Evolutionary conservation across 345 rosid species (phyloP), one percentile per base, ranked within the genome.

Genomic region (Eucalyptus sp.): DNA sequence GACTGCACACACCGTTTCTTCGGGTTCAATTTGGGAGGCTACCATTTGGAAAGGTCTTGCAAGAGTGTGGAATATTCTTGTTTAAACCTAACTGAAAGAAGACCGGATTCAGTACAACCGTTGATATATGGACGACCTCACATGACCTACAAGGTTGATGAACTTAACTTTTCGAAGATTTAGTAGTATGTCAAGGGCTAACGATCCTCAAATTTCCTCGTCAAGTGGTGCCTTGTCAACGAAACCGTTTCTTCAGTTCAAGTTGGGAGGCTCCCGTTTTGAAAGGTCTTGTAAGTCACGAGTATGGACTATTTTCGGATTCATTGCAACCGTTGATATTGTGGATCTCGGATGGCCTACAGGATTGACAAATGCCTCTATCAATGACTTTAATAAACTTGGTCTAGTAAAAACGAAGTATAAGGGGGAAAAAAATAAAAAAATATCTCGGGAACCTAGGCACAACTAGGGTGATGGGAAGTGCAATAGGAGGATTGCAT

Each of bases 121-220:
- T 14, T 64, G 20, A 64, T 64, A 64, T n/a, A 0, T 64, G 10
- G 0, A 64, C n/a, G 0, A 64, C n/a, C 18, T 64, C 37, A 7
- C 37, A n/a, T 64, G 17, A 2, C 71, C 37, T n/a, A n/a, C 2
- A 64, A 2, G 10, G 18, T 52, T 18, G 58, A 18, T 9, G 58
- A 52, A 52, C 58, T 52, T 18, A 52, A 52, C 58, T 52, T 52
- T 52, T 4, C 5, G 5, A 52, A 52, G 58, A 52, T 52, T 52
- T 52, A 18, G 58, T 52, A 1, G 44, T 29, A 16, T n/a, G 44
- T 16, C 9, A 13, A n/a, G 13, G 62, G 62, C 43, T 18, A n/a
- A 43, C 6, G 24, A 86, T 50, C 43, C 43, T 37, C 37, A 52
- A 29, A 49, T 86, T 50, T n/a, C 62, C 27, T 50, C 16, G 6